These are phyloP conservation scores for Thuja plicata DNA, from an alignment of 83 land plant species.

Conservation along the genomic window DNA sequence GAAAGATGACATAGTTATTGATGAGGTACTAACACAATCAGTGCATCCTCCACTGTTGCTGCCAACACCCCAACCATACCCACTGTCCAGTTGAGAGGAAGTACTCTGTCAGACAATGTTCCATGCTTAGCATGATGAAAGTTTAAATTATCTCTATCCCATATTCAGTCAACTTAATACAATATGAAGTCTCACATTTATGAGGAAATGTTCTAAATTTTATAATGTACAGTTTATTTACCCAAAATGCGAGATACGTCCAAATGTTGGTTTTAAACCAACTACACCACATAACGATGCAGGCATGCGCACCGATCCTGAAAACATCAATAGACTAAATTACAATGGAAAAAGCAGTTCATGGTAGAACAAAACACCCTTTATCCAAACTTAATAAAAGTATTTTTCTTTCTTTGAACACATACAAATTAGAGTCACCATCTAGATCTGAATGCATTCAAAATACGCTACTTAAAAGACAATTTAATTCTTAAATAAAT, in stretches of 20 bases:
- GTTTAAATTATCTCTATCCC: background rate
- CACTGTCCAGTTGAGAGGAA: conserved; percentile 90
- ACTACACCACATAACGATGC: conserved; percentile 90
- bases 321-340: background rate
- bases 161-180: background rate
- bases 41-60: conserved; percentile 88
- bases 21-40: conserved; percentile 59
- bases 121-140: background rate
- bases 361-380: background rate
- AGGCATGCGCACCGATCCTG: conserved; percentile 93
- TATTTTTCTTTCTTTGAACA: background rate
- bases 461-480: background rate
- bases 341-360: background rate
- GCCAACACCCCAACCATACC: conserved; percentile 87
- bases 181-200: background rate
- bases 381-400: background rate
- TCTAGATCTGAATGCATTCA: background rate
- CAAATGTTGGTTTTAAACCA: conserved; percentile 87
- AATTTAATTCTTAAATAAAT: background rate
- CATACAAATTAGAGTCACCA: background rate
- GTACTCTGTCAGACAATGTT: conserved; percentile 55
- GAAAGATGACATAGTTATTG: background rate
- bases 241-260: conserved; percentile 76
- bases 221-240: conserved; percentile 15
- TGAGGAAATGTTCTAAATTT: background rate